Evolutionary conservation across 805 yeast genomes (phyloP).

Genomic region (Candida qinlingensis): DNA sequence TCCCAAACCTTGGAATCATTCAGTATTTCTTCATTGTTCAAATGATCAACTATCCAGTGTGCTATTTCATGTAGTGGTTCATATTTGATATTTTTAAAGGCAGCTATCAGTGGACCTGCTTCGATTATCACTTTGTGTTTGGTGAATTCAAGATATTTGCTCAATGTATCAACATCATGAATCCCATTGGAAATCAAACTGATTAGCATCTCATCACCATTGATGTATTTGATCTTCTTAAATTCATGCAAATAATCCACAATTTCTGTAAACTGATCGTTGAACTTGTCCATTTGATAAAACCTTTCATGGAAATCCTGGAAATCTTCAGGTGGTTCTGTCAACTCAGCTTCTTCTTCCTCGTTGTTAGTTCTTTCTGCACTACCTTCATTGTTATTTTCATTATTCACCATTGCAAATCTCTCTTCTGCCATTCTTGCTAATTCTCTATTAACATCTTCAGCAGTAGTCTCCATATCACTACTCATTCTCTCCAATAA

Average conservation of each 20-base stretch:
- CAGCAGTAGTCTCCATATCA: conserved; percentile 9
- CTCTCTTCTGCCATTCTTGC: conserved; percentile 18
- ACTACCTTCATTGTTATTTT: neutral
- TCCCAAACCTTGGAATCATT: conserved; percentile 20
- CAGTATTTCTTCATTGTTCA: conserved; percentile 4
- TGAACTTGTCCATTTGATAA: conserved; percentile 6
- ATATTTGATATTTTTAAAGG: conserved; percentile 6
- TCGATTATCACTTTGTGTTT: neutral
- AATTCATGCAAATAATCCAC: neutral
- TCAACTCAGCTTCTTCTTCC: neutral
- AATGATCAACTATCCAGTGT: conserved; percentile 15
- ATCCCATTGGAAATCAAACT: conserved; percentile 7
- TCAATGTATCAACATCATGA: neutral
- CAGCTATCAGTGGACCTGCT: conserved; percentile 14
- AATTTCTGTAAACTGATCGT: neutral
- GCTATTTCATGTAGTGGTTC: conserved; percentile 5
- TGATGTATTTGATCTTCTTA: conserved; percentile 8
- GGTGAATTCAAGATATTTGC: neutral
- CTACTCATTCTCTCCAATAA: conserved; percentile 10
- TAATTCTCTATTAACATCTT: conserved; percentile 14
- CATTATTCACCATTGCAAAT: conserved; percentile 1
- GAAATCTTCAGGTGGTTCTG: conserved; percentile 6
- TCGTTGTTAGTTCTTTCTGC: neutral
- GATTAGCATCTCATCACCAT: conserved; percentile 4
- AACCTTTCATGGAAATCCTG: conserved; percentile 16